Evolutionary conservation across 1,139 yeast species (phyloP).

Genomic region (Kluyveromyces sp.): DNA sequence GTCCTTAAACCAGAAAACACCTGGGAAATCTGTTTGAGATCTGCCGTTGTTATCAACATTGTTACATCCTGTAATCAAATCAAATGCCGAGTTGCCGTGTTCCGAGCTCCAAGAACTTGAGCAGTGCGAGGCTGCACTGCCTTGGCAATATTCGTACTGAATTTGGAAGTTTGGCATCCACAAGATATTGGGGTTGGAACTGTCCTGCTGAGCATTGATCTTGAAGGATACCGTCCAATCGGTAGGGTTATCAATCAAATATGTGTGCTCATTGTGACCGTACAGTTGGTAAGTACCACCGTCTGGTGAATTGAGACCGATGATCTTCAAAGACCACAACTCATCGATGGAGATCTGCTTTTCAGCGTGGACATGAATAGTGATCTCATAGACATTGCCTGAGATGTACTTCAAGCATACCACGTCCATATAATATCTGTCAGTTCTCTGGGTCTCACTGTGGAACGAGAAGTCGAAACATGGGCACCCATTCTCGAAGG

Average conservation of each 20-base stretch:
- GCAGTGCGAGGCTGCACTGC: slow-evolving; percentile 10
- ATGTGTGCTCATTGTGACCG: slow-evolving; percentile 21
- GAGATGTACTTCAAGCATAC: slow-evolving; percentile 18
- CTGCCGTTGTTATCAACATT: slow-evolving; percentile 23
- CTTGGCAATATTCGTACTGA: slow-evolving; percentile 29
- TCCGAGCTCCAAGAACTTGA: slow-evolving; percentile 13
- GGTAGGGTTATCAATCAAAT: slow-evolving; percentile 22
- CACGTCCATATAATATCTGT: slow-evolving; percentile 23
- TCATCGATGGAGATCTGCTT: slow-evolving; percentile 18
- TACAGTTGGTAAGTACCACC: slow-evolving; percentile 21
- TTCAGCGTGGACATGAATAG: slow-evolving; percentile 24
- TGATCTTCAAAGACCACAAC: slow-evolving; percentile 26
- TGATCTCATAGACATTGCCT: slow-evolving; percentile 21
- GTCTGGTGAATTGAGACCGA: slow-evolving; percentile 26
- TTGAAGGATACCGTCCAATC: slow-evolving; percentile 26
- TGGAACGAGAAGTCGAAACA: slow-evolving; percentile 20
- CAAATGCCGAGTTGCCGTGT: slow-evolving; percentile 20
- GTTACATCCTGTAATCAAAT: slow-evolving; percentile 28
- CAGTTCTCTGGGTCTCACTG: slow-evolving; percentile 14
- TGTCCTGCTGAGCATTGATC: slow-evolving; percentile 17
- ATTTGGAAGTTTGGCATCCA: slow-evolving; percentile 28
- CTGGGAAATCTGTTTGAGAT: slow-evolving; percentile 27
- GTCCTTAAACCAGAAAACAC: slow-evolving; percentile 24
- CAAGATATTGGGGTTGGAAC: slow-evolving; percentile 7
- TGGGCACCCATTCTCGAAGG: slow-evolving; percentile 18